These are phyloP conservation scores for Pouteria glomerata DNA, from an alignment of 148 eudicot genomes.

Conservation along the genomic window DNA sequence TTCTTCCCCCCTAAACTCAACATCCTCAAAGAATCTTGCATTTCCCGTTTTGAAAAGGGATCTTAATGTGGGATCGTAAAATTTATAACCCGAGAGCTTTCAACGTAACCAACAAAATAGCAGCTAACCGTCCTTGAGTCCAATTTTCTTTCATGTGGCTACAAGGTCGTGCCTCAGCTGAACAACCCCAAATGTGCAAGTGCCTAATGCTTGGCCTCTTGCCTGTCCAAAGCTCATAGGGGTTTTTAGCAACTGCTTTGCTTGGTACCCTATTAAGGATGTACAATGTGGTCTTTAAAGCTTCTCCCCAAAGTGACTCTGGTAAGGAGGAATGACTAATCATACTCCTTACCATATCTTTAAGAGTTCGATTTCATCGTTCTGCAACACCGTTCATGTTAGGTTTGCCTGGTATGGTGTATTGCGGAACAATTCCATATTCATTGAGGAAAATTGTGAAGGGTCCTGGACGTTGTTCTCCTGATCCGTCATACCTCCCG, in stretches of 20 bases:
- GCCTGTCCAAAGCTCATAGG: neutral
- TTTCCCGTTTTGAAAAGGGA: neutral
- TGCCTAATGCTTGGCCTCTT: neutral
- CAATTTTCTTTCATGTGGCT: neutral
- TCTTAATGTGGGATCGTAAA: neutral
- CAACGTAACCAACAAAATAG: neutral
- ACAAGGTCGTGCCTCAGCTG: neutral
- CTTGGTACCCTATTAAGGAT: neutral
- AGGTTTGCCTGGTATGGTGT: neutral
- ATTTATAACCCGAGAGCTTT: neutral
- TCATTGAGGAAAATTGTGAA: constrained; percentile 1
- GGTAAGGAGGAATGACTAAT: neutral
- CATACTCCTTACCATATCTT: constrained; percentile 3
- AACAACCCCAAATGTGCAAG: neutral
- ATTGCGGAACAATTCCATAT: constrained; percentile 5
- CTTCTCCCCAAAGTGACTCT: neutral
- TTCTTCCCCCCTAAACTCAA: neutral
- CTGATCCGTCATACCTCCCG: neutral
- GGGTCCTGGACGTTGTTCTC: neutral
- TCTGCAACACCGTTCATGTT: neutral
- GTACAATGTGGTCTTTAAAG: neutral
- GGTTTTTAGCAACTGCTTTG: neutral
- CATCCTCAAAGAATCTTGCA: neutral
- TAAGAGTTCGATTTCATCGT: neutral
- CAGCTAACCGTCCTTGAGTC: neutral